phyloP scores from a whole-genome alignment of 2,329 filamentous ascomycete genomes.

The Conoideocrella luteorostrata region DNA sequence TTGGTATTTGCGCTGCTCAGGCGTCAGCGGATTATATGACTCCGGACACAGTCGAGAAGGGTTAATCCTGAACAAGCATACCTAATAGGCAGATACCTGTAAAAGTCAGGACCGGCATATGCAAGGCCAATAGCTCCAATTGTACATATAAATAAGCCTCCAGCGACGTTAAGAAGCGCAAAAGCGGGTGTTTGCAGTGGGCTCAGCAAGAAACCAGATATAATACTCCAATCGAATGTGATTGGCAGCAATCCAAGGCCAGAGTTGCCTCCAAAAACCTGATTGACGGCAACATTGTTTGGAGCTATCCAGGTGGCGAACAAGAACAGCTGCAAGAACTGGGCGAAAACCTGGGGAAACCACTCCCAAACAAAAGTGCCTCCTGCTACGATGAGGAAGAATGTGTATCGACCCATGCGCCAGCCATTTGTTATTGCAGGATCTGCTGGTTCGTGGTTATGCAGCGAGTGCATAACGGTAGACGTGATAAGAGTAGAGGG shows the following conservation, averaged over 20 bases:
- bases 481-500: constrained; percentile 52
- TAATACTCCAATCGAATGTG: constrained; percentile 54
- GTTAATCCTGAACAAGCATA: too few relatives aligned
- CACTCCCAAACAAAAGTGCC: constrained; percentile 49
- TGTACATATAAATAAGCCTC: constrained; percentile 43
- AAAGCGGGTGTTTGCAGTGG: constrained; percentile 53
- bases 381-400: constrained; percentile 45
- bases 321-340: constrained; percentile 50
- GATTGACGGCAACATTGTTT: constrained; percentile 53
- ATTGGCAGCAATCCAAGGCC: constrained; percentile 56
- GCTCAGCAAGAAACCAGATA: constrained; percentile 40
- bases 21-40: too few relatives aligned
- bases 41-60: too few relatives aligned
- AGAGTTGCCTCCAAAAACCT: constrained; percentile 55
- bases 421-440: constrained; percentile 16
- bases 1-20: constrained; percentile 41
- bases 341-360: constrained; percentile 51
- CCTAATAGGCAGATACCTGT: constrained; percentile 51
- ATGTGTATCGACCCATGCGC: constrained; percentile 45
- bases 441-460: constrained; percentile 40
- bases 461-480: constrained; percentile 55
- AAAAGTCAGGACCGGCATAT: constrained; percentile 40
- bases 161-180: constrained; percentile 51
- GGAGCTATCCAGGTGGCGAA: constrained; percentile 57
- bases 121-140: constrained; percentile 46